phyloP scores from a whole-genome alignment of 805 yeast species.

The Saccharomycopsis sp. region DNA sequence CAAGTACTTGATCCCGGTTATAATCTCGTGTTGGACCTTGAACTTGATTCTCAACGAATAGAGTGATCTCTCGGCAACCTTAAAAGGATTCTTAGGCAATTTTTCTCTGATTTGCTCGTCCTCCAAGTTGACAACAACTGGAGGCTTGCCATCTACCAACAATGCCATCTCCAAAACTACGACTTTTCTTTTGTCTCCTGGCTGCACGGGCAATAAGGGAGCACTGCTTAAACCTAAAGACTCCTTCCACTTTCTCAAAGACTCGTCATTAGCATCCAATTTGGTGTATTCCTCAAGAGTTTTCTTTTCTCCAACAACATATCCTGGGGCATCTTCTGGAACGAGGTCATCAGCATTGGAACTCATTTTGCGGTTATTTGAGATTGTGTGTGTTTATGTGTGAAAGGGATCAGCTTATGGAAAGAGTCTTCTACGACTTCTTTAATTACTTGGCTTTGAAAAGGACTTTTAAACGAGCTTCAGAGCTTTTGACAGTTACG shows the following conservation, averaged over 20 bases:
- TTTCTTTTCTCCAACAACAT: conserved; percentile 50
- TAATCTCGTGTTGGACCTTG: conserved; percentile 82
- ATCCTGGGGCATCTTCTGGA: conserved; percentile 59
- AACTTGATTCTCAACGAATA: conserved; percentile 70
- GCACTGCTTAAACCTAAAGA: conserved; percentile 70
- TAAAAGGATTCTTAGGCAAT: conserved; percentile 58
- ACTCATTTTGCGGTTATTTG: conserved; percentile 12
- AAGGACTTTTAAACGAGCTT: not conserved
- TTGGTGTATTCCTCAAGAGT: conserved; percentile 77
- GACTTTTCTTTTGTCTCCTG: conserved; percentile 70
- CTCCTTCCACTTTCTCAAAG: conserved; percentile 85
- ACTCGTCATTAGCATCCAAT: conserved; percentile 85
- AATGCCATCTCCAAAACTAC: conserved; percentile 74
- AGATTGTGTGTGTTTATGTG: not conserved
- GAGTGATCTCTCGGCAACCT: conserved; percentile 69
- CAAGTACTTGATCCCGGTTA: conserved; percentile 82
- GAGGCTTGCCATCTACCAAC: conserved; percentile 57
- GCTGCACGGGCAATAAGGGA: conserved; percentile 52
- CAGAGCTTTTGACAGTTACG: not conserved
- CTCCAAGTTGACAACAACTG: conserved; percentile 65
- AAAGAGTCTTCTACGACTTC: not conserved
- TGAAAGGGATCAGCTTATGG: not conserved
- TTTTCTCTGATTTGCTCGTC: conserved; percentile 50
- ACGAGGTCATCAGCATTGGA: conserved; percentile 45
- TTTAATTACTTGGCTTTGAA: not conserved